Evolutionary conservation across 331 rosid species (phyloP).

Genomic region (Phaseolus coccineus): DNA sequence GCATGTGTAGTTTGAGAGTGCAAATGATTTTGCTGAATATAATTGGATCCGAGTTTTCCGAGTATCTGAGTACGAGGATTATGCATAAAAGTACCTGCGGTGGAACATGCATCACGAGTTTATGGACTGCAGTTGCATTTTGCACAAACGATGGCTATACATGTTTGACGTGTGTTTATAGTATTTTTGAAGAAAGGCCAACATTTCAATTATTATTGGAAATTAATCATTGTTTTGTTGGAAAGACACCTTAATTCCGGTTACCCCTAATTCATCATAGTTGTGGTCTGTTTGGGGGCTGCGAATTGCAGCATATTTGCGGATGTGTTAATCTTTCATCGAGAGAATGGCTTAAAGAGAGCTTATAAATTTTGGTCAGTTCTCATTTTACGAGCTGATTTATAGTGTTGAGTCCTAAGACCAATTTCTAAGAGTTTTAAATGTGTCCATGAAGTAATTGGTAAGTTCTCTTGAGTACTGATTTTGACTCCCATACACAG

Average conservation of each 20-base stretch:
- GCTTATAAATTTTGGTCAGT: no score
- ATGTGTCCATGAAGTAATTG: no score
- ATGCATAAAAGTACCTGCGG: not conserved
- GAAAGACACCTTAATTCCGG: no score
- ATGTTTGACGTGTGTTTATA: slow-evolving; percentile 6
- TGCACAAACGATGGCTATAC: not conserved
- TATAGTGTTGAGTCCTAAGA: no score
- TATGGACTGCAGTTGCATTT: not conserved
- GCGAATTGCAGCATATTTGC: no score
- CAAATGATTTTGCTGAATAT: not conserved
- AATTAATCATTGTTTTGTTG: not conserved
- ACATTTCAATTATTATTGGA: not conserved
- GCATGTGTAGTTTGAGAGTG: not conserved
- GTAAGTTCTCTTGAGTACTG: slow-evolving; percentile 37
- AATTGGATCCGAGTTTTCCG: slow-evolving; percentile 22
- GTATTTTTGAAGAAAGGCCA: not conserved
- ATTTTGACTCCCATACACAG: slow-evolving; percentile 54
- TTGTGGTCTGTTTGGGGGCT: no score
- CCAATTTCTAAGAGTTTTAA: no score
- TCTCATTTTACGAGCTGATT: no score
- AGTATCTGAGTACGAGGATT: slow-evolving; percentile 1
- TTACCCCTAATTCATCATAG: no score
- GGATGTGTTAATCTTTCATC: no score
- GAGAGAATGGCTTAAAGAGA: no score
- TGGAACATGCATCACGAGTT: not conserved